These are phyloP conservation scores for Lachancea sp. DNA, from an alignment of 805 yeast species.

Conservation along the genomic window DNA sequence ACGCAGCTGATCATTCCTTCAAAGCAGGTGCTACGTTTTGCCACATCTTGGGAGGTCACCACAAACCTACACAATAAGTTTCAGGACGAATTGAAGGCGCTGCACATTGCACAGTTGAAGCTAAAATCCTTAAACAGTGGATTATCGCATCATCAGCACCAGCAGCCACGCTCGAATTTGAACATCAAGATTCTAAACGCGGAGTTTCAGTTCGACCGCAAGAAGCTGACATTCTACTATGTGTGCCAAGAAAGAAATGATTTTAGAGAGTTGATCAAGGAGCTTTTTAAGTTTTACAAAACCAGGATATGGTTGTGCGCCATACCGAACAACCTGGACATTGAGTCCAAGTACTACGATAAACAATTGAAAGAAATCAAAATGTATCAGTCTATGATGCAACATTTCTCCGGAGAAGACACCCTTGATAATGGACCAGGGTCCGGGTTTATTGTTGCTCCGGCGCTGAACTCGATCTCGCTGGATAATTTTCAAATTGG, in stretches of 20 bases:
- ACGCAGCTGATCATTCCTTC: slow-evolving; percentile 61
- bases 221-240: slow-evolving; percentile 69
- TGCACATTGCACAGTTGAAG: slow-evolving; percentile 54
- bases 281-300: slow-evolving; percentile 66
- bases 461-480: slow-evolving; percentile 27
- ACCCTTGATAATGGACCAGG: slow-evolving; percentile 16
- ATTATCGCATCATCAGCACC: slow-evolving; percentile 10
- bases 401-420: slow-evolving; percentile 25
- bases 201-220: slow-evolving; percentile 77
- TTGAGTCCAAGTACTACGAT: slow-evolving; percentile 29
- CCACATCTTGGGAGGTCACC: slow-evolving; percentile 60
- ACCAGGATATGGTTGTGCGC: slow-evolving; percentile 84
- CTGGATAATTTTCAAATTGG: slow-evolving; percentile 34
- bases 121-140: slow-evolving; percentile 34
- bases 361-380: slow-evolving; percentile 26
- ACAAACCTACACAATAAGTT: slow-evolving; percentile 55
- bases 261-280: slow-evolving; percentile 66
- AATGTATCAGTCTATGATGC: slow-evolving; percentile 33
- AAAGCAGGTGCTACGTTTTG: slow-evolving; percentile 70
- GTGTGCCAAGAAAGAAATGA: slow-evolving; percentile 61
- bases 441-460: slow-evolving; percentile 18
- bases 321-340: slow-evolving; percentile 37
- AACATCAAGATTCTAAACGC: slow-evolving; percentile 61
- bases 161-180: slow-evolving; percentile 33
- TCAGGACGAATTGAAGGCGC: slow-evolving; percentile 66